Conservation (phyloP, 352 stramenopile genomes). For the Blastocystis sp. region DNA sequence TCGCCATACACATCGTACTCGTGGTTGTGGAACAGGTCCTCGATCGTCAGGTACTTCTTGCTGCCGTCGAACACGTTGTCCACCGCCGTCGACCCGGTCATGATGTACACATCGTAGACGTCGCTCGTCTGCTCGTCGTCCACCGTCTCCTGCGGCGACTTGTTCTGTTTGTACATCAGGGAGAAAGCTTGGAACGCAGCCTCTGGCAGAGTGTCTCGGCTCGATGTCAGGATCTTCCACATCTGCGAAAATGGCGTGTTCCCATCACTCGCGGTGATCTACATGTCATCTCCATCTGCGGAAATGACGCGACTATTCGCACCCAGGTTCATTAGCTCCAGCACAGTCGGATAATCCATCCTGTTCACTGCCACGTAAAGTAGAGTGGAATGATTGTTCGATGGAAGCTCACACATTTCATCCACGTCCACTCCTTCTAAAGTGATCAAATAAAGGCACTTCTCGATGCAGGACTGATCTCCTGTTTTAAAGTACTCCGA, state of each 20-base stretch:
- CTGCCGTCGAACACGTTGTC: not conserved
- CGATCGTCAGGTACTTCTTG: not conserved
- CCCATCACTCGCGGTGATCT: not conserved
- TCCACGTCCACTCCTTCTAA: not conserved
- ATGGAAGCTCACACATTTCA: not conserved
- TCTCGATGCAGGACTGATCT: not conserved
- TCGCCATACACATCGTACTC: not conserved
- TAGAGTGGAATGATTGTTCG: not conserved
- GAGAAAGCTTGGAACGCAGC: not conserved
- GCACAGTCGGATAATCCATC: not conserved
- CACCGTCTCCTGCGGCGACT: not conserved
- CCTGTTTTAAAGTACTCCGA: not conserved
- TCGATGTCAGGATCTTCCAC: not conserved
- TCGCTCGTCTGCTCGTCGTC: not conserved
- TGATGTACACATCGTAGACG: not conserved
- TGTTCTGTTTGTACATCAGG: not conserved
- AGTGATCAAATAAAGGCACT: not conserved
- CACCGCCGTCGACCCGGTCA: not conserved
- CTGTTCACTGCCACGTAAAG: not conserved
- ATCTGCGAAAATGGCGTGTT: not conserved
- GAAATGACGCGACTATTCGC: not conserved
- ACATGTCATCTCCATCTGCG: not conserved
- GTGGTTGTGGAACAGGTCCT: not conserved
- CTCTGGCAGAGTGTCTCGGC: not conserved
- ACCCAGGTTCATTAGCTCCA: conserved; percentile 15